Base-by-base conservation (phyloP, 2,329 filamentous ascomycete species). In the Mycogone perniciosa region DNA sequence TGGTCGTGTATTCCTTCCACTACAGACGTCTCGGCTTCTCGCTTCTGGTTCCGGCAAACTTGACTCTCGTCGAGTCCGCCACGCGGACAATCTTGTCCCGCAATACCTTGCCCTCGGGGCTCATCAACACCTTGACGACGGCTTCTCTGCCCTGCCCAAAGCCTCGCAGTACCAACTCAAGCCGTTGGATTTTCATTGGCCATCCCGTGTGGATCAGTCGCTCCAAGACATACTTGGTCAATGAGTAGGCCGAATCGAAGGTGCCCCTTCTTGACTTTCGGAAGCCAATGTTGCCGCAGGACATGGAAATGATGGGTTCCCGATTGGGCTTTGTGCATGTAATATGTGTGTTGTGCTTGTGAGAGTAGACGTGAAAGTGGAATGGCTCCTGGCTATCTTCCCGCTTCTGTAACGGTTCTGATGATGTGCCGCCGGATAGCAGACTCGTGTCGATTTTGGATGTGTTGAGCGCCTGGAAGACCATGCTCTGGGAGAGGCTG, bases 261-360 rank as follows among this genome's bases (percentile, higher is more conserved):
- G 82, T 80, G 55, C 87, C 85, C 57, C 93, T 82, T 45, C 84
- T 82, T 13, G 82, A 76, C 72, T 97, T 95, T 62, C 79, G 80
- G 73, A 96, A 96, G n/a, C 92, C 92, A 53, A 99, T 82, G 63
- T 96, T 90, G 44, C 93, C 93, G 53, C 85, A 81, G 2, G 87
- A 88, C 60, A 95, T 70, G 9, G 85, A 89, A 57, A 99, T 76
- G 57, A 97, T 80, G 30, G 89, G 81, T 57, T 89, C 81, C 44
- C 86, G 79, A 66, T 89, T 84, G 30, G 93, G 91, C 62, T 85
- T 84, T 26, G 90, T 89, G 58, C 96, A 81, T 1, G 91, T 96
- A 62, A 99, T 80, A 70, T 97, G 89, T 20, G 89, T 93, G 74
- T 99, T 99, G 80, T 96, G 93, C 73, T 89, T 95, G 67, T 88